Evolutionary conservation across 495 filamentous ascomycete species (phyloP).

Genomic region (Neurospora pannonica): DNA sequence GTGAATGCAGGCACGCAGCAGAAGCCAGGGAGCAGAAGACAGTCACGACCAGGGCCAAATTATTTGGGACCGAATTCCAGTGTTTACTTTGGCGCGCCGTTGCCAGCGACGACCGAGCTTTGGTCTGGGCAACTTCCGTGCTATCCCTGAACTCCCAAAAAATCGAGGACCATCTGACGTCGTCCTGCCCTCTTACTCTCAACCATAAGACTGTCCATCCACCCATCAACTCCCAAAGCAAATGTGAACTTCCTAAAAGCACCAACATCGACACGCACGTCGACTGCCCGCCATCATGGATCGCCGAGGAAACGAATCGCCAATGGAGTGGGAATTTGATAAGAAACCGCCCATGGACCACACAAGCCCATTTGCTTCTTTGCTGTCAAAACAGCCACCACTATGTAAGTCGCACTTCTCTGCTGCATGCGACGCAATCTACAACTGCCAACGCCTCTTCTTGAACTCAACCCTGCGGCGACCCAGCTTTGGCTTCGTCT

Average conservation of each 20-base stretch:
- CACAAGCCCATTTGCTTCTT: conserved; percentile 37
- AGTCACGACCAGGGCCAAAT: not conserved
- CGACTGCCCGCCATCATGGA: conserved; percentile 22
- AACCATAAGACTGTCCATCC: not conserved
- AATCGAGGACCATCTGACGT: not conserved
- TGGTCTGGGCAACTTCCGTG: not conserved
- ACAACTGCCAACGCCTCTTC: not conserved
- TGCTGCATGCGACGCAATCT: not conserved
- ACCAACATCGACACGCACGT: not conserved
- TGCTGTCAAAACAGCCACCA: conserved; percentile 10
- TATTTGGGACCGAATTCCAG: not conserved
- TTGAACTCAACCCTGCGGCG: not conserved
- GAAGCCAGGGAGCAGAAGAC: not conserved
- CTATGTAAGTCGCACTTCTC: conserved; percentile 12
- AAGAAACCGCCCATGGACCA: conserved; percentile 33
- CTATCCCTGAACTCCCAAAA: not conserved
- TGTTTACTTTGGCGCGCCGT: conserved; percentile 22
- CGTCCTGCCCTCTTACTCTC: not conserved
- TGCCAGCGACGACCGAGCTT: conserved; percentile 20
- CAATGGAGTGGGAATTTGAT: conserved; percentile 45
- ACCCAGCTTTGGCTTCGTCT: not conserved
- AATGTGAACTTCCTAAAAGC: not conserved
- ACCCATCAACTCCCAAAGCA: not conserved
- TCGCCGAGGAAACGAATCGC: conserved; percentile 33
- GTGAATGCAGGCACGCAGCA: not conserved